Percentiles rank a stretch among this genome's conserved stretches.
Conservation (phyloP, 176 grass and related monocot genomes). For the Bromus sterilis region DNA sequence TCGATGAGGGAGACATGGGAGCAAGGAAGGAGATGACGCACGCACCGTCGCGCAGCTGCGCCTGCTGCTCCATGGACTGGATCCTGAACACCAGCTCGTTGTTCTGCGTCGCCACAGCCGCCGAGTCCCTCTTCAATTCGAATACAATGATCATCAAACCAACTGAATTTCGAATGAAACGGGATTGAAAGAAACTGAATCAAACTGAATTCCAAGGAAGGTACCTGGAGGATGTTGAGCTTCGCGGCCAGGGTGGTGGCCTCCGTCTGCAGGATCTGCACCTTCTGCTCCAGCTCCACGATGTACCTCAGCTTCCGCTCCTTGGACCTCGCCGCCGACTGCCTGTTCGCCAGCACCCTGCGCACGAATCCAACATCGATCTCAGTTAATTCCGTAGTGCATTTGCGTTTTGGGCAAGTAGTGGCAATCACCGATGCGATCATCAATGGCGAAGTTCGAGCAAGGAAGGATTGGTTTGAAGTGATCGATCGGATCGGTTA, state of each 20-base stretch:
- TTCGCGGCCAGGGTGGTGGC: constrained; percentile 77
- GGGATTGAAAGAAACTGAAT: neutral
- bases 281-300: constrained; percentile 87
- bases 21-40: neutral
- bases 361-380: neutral
- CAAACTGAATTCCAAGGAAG: neutral
- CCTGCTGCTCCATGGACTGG: constrained; percentile 94
- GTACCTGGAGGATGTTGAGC: constrained; percentile 65
- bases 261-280: constrained; percentile 87
- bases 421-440: too few species aligned
- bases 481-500: neutral
- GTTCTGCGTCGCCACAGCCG: constrained; percentile 65
- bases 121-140: constrained; percentile 49
- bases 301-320: constrained; percentile 89
- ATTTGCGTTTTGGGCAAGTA: neutral
- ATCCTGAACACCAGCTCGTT: constrained; percentile 88
- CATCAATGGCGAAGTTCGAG: neutral
- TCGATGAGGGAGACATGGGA: too few species aligned
- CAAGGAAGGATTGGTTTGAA: neutral
- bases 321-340: constrained; percentile 92
- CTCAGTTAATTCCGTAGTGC: neutral
- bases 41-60: constrained; percentile 82
- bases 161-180: neutral
- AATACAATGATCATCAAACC: too few species aligned
- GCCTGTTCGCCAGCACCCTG: constrained; percentile 93